Base-by-base conservation (phyloP, 2,329 filamentous ascomycete species). In the Alternaria gansuensis region DNA sequence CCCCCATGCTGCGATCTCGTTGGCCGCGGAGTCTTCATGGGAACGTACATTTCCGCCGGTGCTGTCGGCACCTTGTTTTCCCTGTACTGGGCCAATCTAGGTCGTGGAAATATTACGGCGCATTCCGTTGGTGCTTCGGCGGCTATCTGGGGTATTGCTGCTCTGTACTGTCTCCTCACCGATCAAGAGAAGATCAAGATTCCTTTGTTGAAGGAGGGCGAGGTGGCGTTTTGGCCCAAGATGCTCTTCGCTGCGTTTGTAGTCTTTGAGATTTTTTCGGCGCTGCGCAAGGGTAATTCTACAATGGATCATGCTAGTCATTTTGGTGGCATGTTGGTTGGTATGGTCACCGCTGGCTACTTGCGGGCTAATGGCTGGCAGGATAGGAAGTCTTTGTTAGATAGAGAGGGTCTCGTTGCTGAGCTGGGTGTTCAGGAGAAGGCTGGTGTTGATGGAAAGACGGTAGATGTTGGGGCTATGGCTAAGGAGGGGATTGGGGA, bases 1-100 rank as follows among this genome's bases (percentile, higher is more conserved):
- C 84, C 84, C 31, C 67, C 64, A 1, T 72, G 68, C 49, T 72
- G 74, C 62, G 74, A 78, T 40, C 68, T 77, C 21, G 71, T 78
- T 28, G 76, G 69, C 51, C 67, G 76, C 28, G 76, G 73, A 33
- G 39, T 69, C 34, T 77, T 78, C 59, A 34, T 78, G 4, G 72
- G 71, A 7, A 75, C 76, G 2, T 78, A 78, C 44, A 37, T 78
- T 5, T 59, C 65, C 9, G 70, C 73, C 8, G 76, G 76, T 26
- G 73, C 74, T 0, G 54, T 77, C 9, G 76, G 76, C 14, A 72
- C 74, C 0, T 62, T 76, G 1, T 53, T 58, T 5, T 60, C 62
- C 0, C 59, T 77, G 6, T 76, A 74, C 68, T 76, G 73, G 73
- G 69, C 73, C 8, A 75, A 75, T 48, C 48, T 77, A 1, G 69